phyloP scores from a whole-genome alignment of 768 basidiomycete species.

The Hygrophoropsis aurantiaca region DNA sequence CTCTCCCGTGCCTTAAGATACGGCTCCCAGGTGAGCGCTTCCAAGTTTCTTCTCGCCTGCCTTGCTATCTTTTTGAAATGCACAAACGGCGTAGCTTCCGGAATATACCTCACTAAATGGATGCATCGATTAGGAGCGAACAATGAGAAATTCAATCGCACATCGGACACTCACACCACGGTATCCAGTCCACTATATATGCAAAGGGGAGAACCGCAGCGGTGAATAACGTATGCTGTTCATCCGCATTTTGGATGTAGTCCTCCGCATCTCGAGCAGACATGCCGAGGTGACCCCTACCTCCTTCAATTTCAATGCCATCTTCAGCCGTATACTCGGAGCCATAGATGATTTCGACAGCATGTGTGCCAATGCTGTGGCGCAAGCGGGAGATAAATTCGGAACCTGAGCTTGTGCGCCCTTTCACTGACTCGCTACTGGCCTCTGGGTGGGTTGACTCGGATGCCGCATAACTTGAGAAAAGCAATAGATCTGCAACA shows the following conservation, averaged over 20 bases:
- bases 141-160: neutral
- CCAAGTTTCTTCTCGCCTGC: neutral
- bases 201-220: neutral
- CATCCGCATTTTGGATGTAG: neutral
- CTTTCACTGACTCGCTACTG: no score
- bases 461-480: no score
- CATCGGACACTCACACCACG: neutral
- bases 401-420: neutral
- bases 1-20: neutral
- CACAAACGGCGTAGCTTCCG: neutral
- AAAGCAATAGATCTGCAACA: no score
- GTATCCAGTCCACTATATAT: slow-evolving; percentile 2
- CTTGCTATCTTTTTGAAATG: neutral
- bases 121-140: neutral
- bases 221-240: neutral
- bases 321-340: neutral
- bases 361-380: neutral
- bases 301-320: neutral
- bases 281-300: neutral
- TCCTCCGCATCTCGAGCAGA: neutral
- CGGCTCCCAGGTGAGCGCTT: neutral
- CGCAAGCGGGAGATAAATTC: neutral
- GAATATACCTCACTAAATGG: neutral
- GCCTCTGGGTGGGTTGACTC: no score
- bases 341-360: neutral